Evolutionary conservation across 306 rosid genomes (phyloP).

Genomic region (Quercus suber): DNA sequence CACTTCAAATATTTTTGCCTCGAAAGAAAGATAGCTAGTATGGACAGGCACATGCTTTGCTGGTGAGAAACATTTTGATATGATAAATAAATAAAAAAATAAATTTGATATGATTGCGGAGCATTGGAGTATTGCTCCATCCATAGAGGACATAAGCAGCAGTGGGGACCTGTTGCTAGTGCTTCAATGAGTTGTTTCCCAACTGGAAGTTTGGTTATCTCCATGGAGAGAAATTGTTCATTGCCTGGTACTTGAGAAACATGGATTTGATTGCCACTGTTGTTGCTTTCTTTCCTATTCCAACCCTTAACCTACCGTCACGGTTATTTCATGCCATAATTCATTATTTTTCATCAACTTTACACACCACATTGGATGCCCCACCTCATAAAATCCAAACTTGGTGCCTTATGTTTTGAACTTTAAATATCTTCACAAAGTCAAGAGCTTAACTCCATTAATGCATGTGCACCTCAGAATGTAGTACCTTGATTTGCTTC

Average conservation of each 20-base stretch:
- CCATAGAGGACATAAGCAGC: conserved; percentile 44
- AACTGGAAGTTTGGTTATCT: conserved; percentile 42
- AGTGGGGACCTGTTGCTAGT: conserved; percentile 41
- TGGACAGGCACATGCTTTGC: conserved; percentile 70
- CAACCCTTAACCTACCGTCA: conserved; percentile 2
- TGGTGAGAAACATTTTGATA: conserved; percentile 35
- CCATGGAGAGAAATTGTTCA: conserved; percentile 29
- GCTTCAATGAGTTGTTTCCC: conserved; percentile 88
- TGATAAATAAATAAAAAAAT: conserved; percentile 19
- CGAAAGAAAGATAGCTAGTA: conserved; percentile 30
- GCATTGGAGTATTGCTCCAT: conserved; percentile 33
- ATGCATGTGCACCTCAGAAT: not conserved
- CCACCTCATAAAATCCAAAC: not conserved
- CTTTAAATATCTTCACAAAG: conserved; percentile 18
- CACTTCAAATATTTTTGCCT: conserved; percentile 2
- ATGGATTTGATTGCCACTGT: conserved; percentile 62
- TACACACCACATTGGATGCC: not conserved
- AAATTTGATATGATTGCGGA: conserved; percentile 21
- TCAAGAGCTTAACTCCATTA: not conserved
- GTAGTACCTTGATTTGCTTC: not conserved
- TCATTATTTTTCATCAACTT: conserved; percentile 10
- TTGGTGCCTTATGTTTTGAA: not conserved
- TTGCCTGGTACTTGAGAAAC: conserved; percentile 52
- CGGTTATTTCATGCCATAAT: not conserved
- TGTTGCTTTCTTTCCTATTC: conserved; percentile 42